These are phyloP conservation scores for Poa annua DNA, from an alignment of 176 grass and related monocot genomes.

Conservation along the genomic window DNA sequence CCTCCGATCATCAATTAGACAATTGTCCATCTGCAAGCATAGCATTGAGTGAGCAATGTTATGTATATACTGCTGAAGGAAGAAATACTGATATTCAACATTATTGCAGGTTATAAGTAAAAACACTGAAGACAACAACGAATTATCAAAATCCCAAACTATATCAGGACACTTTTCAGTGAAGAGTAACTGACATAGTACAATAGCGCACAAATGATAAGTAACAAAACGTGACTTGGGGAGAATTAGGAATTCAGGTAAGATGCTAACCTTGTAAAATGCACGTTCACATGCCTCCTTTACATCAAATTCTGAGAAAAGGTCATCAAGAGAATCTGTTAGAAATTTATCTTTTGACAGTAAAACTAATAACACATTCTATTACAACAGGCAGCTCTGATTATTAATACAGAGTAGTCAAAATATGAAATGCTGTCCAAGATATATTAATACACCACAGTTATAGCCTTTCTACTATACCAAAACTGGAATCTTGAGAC, in stretches of 20 bases:
- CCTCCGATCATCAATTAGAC: conserved; percentile 91
- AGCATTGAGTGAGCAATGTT: conserved; percentile 34
- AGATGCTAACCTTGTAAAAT: conserved; percentile 83
- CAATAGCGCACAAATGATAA: background rate
- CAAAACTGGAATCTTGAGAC: background rate
- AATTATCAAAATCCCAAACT: background rate
- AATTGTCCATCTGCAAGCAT: conserved; percentile 91
- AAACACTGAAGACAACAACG: conserved; percentile 12
- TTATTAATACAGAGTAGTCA: background rate
- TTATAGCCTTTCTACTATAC: background rate
- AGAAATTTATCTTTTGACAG: conserved; percentile 21
- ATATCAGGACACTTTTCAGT: background rate
- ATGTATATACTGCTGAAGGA: conserved; percentile 14
- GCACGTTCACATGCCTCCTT: conserved; percentile 87
- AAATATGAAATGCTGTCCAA: background rate
- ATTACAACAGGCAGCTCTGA: background rate
- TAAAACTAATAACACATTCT: conserved; percentile 28
- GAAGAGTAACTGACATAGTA: conserved; percentile 17
- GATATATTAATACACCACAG: conserved; percentile 12
- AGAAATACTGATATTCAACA: conserved; percentile 29
- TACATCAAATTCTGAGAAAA: conserved; percentile 76
- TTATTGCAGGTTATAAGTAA: background rate
- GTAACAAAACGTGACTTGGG: background rate
- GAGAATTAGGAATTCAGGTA: conserved; percentile 27
- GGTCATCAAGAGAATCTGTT: conserved; percentile 29